phyloP scores from a whole-genome alignment of 768 basidiomycete species.

The Russula dissimulans region DNA sequence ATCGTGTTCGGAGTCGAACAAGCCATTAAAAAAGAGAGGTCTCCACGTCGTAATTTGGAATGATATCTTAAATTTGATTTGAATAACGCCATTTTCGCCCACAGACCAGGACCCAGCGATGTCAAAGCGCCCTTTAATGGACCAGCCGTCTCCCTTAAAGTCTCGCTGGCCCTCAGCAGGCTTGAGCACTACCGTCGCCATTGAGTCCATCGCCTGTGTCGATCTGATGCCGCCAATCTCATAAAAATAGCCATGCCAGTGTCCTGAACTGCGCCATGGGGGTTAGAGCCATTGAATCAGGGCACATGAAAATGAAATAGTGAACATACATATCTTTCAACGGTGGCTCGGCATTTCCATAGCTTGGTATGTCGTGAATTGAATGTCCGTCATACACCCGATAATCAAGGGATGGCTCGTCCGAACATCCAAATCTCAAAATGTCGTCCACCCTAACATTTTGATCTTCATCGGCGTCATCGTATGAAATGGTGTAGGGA shows the following conservation, averaged over 20 bases:
- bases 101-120: constrained; percentile 16
- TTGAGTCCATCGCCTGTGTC: neutral
- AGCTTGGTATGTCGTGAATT: neutral
- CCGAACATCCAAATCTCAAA: neutral
- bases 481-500: neutral
- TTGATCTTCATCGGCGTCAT: constrained; percentile 6
- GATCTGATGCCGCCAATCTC: neutral
- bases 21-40: neutral
- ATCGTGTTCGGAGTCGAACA: constrained; percentile 1
- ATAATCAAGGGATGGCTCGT: neutral
- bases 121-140: constrained; percentile 1
- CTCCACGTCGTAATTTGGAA: neutral
- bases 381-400: constrained; percentile 12
- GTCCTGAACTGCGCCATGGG: neutral
- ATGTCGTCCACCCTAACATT: neutral
- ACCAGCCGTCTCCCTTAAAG: constrained; percentile 8
- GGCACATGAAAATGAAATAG: neutral
- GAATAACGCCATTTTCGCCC: constrained; percentile 4
- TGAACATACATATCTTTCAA: constrained; percentile 3
- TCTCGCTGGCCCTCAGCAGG: constrained; percentile 2
- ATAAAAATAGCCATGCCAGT: constrained; percentile 14
- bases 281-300: neutral
- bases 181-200: constrained; percentile 8
- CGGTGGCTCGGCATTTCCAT: neutral
- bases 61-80: constrained; percentile 15